Conservation (phyloP, 2,329 filamentous ascomycete species). For the Aureobasidium musti region DNA sequence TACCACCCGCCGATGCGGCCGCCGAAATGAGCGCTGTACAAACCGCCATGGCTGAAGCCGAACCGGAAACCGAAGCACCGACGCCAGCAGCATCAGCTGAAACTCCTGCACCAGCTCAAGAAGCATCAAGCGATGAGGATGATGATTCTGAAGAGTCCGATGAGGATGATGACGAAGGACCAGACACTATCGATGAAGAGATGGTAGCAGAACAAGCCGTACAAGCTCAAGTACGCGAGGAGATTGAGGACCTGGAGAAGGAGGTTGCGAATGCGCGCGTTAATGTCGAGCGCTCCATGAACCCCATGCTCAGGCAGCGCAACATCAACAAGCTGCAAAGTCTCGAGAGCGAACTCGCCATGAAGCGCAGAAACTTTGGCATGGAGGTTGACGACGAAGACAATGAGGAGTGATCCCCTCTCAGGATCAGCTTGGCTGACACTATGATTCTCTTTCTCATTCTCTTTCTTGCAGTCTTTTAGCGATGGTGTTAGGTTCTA, state of each 20-base stretch:
- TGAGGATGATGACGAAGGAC: conserved; percentile 41
- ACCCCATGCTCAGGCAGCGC: conserved; percentile 54
- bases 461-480: conserved; percentile 10
- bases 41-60: conserved; percentile 36
- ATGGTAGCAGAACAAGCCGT: conserved; percentile 52
- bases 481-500: conserved; percentile 7
- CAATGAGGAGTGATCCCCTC: not conserved
- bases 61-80: conserved; percentile 8
- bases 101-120: conserved; percentile 36
- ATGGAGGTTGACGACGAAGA: conserved; percentile 38
- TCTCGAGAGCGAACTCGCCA: conserved; percentile 55
- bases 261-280: conserved; percentile 48
- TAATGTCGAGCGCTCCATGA: conserved; percentile 48
- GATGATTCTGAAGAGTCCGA: conserved; percentile 35
- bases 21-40: conserved; percentile 44
- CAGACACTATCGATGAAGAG: conserved; percentile 55
- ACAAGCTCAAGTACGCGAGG: conserved; percentile 52
- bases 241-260: conserved; percentile 58
- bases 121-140: conserved; percentile 32
- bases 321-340: conserved; percentile 53
- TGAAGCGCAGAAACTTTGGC: conserved; percentile 53
- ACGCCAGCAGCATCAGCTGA: conserved; percentile 35
- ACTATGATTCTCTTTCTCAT: not conserved
- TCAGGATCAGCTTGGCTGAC: not conserved
- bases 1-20: conserved; percentile 36